Conservation (phyloP, 495 filamentous ascomycete species). For the Neurospora sublineolata region DNA sequence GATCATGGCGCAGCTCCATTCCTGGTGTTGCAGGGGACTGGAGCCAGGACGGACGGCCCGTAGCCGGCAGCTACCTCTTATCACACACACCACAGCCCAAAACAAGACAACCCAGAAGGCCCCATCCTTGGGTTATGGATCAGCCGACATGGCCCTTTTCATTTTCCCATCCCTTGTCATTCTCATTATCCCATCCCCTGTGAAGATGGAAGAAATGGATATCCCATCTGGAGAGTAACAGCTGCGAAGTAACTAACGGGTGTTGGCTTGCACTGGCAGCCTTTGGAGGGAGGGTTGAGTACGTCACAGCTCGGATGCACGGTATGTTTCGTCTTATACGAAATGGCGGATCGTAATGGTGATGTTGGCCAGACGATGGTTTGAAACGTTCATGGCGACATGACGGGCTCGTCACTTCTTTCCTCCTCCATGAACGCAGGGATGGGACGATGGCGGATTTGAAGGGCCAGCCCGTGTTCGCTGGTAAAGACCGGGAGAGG, state of each 20-base stretch:
- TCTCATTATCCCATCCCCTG: neutral
- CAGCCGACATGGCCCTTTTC: neutral
- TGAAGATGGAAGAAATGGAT: neutral
- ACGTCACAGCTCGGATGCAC: neutral
- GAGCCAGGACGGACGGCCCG: neutral
- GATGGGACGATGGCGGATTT: neutral
- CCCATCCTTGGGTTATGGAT: neutral
- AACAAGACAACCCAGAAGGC: neutral
- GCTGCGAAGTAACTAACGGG: neutral
- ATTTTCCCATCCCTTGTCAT: neutral
- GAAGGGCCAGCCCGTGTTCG: neutral
- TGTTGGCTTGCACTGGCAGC: neutral
- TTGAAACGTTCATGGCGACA: neutral
- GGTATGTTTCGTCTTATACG: neutral
- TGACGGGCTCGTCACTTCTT: neutral
- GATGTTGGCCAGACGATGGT: neutral
- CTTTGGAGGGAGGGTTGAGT: neutral
- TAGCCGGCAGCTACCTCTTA: neutral
- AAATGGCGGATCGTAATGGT: neutral
- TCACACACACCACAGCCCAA: neutral
- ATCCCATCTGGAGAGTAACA: neutral
- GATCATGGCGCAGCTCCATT: neutral
- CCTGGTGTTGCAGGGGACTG: neutral
- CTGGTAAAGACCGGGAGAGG: neutral
- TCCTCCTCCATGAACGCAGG: neutral